A percentile compares a stretch with the other conserved stretches of the same genome.
These are phyloP conservation scores for Amanita jacksonii DNA, from an alignment of 768 basidiomycete species.

Conservation along the genomic window DNA sequence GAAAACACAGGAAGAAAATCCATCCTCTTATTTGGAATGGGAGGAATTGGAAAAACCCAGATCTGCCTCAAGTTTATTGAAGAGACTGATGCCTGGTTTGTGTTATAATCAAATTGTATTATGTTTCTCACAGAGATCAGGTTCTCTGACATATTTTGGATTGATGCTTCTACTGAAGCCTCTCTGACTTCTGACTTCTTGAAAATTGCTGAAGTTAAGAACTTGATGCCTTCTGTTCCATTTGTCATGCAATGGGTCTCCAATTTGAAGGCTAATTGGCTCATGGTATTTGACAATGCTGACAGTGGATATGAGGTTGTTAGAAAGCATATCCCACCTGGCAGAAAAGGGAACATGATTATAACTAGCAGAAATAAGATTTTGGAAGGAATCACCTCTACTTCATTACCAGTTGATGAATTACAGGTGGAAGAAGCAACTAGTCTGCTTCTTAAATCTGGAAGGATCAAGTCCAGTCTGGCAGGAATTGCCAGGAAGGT, in stretches of 20 bases:
- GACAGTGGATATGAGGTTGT: conserved; percentile 9
- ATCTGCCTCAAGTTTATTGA: conserved; percentile 3
- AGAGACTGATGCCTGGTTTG: not conserved
- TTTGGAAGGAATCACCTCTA: conserved; percentile 7
- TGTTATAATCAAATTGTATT: conserved; percentile 5
- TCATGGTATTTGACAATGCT: conserved; percentile 16
- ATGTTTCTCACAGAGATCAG: too few species aligned
- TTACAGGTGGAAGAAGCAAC: conserved; percentile 14
- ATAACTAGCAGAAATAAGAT: conserved; percentile 13
- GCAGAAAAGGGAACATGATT: conserved; percentile 13
- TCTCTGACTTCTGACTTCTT: conserved; percentile 6
- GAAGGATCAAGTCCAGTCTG: not conserved
- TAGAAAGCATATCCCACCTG: conserved; percentile 11
- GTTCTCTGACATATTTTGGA: conserved; percentile 16
- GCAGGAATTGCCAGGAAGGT: conserved; percentile 8
- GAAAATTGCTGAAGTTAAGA: conserved; percentile 8
- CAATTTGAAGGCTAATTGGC: conserved; percentile 10
- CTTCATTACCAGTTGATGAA: conserved; percentile 7
- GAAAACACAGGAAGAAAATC: conserved; percentile 1
- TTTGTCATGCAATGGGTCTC: conserved; percentile 11
- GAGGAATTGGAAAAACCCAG: conserved; percentile 10
- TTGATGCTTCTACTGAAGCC: conserved; percentile 15
- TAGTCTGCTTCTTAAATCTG: conserved; percentile 12
- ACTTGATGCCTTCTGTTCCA: not conserved
- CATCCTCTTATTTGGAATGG: conserved; percentile 14